Evolutionary conservation across 768 basidiomycete genomes (phyloP), one percentile per base, ranked within the genome.

Genomic region (Lactifluus piperatus): DNA sequence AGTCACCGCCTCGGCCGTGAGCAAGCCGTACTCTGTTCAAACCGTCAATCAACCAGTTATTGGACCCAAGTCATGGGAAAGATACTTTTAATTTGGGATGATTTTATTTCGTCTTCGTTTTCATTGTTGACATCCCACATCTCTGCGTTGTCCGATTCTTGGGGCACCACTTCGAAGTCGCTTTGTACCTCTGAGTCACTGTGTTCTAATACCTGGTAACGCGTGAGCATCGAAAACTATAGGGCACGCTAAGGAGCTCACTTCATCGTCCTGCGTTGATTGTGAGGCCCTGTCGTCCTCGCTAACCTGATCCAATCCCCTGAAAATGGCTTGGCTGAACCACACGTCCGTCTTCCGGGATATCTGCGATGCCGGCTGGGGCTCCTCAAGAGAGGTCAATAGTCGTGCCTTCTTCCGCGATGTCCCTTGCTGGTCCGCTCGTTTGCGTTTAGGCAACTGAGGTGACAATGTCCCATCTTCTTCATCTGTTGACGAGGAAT

Each of bases 251-350:
- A 60, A n/a, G 32, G 56, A 44, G 37, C 62, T 63, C 58, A 52
- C 65, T 30, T 46, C 48, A 22, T 27, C 56, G 18, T 60, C 60
- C 9, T 52, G 50, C 24, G 44, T 43, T 3, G n/a, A 32, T 13
- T 52, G 62, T 43, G 45, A 36, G 47, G 56, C 60, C 5, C 39
- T 62, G 52, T 60, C 68, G 22, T 68, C 70, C 27, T 70, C 68
- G 20, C 74, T 74, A 44, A 75, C 54, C 30, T 79, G 82, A 7
- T 81, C 70, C 2, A 79, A 68, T 24, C 80, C 86, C 51, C 83
- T 79, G 77, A 99, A 99, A 45, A 97, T 72, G 51, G 88, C 87
- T 72, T 97, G 95, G 64, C 88, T 86, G 73, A 97, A 99, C 97
- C 97, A 99, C n/a, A 97, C 70, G 65, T 86, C 80, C 2, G 93